These are phyloP conservation scores for Exophiala lecanii-corni DNA, from an alignment of 2,329 filamentous ascomycete species.

Conservation along the genomic window DNA sequence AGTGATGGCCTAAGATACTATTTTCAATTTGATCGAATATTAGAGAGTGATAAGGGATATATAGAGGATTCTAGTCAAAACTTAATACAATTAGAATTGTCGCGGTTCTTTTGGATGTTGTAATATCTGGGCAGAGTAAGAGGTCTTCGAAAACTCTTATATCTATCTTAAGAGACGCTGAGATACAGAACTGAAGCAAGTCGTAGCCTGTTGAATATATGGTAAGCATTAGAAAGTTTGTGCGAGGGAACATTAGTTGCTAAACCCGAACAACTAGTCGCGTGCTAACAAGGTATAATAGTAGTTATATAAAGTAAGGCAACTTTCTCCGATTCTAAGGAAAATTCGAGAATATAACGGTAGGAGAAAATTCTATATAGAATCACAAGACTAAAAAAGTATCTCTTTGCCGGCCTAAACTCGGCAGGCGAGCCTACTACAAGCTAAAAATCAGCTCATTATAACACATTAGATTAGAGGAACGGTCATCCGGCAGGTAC, in stretches of 20 bases:
- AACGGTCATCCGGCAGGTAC: no score
- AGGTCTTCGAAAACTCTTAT: conserved; percentile 12
- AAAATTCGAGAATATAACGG: conserved; percentile 11
- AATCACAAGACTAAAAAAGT: no score
- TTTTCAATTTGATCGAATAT: conserved; percentile 11
- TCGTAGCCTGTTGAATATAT: conserved; percentile 1
- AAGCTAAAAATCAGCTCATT: no score
- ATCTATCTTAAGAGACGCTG: conserved; percentile 2
- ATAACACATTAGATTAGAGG: no score
- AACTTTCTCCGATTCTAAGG: conserved; percentile 18
- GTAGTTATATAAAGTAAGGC: conserved; percentile 20
- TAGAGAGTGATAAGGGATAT: conserved; percentile 7
- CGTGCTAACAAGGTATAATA: no score
- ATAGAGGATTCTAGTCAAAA: conserved; percentile 9
- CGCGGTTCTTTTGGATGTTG: conserved; percentile 6
- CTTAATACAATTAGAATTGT: neutral
- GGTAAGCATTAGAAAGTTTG: conserved; percentile 20
- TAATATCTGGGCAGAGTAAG: conserved; percentile 9
- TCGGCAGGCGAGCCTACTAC: no score
- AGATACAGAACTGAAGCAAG: conserved; percentile 4
- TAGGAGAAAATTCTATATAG: conserved; percentile 6
- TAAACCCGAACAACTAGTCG: conserved; percentile 3
- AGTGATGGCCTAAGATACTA: conserved; percentile 20
- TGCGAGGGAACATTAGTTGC: conserved; percentile 12
- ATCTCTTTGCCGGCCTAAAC: no score